Base-by-base conservation (phyloP, 192 early-diverging fungal genomes). In the Phycomyces nitens region DNA sequence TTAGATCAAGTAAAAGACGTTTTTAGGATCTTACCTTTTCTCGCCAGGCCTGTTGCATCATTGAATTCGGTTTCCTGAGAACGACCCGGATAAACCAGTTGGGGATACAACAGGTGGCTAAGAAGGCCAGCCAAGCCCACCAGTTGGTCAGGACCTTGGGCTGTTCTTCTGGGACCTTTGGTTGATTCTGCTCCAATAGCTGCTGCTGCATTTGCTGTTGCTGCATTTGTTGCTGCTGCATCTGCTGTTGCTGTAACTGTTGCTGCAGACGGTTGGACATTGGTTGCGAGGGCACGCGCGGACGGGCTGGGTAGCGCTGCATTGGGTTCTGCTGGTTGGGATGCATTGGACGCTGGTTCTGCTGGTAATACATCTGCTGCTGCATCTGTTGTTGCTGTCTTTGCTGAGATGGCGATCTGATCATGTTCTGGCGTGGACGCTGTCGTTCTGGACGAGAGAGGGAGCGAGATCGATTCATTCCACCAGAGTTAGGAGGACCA, bases 1-100 rank as follows among this genome's bases (percentile, higher is more conserved):
- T 14, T 47, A 14, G 18, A 18, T 47, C 11, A n/a, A 14, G 12
- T 47, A 47, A 14, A 47, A 14, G 15, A n/a, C 44, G 18, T 47
- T 29, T 15, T 24, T 18, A 18, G 43, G 12, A 22, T 38, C 26
- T 70, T 47, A 83, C 79, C 59, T 84, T 84, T 61, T 84, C 82
- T 67, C 80, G 61, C 82, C 82, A 84, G 20, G 82, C 82, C 55
- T 84, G 82, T 43, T 77, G 77, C 44, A 64, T 64, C 41, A 65
- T 62, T 0, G 77, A 53, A 50, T 79, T 77, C 18, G 65, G 62
- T 58, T 77, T 79, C 12, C 68, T 41, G 39, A 75, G 69, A 56
- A 71, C 76, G 39, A 58, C 59, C 16, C 75, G 74, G 8, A 82
- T 57, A 18, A 74, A 63, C 42, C 69, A 68, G 44, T 65, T 75